Evolutionary conservation across 176 grass and related monocot species (phyloP).

Genomic region (Avena sativa): DNA sequence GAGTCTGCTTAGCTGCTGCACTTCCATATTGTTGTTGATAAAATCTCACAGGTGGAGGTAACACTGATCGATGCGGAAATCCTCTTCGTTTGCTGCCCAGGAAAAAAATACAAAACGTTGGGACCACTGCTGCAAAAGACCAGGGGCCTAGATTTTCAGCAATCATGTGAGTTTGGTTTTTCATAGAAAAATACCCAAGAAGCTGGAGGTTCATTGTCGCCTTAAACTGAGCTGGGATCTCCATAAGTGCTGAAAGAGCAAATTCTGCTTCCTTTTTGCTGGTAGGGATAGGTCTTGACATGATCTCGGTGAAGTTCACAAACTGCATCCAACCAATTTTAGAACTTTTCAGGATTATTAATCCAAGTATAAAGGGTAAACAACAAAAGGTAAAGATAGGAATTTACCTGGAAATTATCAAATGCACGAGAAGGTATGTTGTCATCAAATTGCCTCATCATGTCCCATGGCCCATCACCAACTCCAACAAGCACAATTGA

Average conservation of each 20-base stretch:
- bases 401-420: slow-evolving; percentile 78
- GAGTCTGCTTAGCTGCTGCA: slow-evolving; percentile 44
- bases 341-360: slow-evolving; percentile 18
- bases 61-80: slow-evolving; percentile 39
- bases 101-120: neutral
- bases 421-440: slow-evolving; percentile 75
- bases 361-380: neutral
- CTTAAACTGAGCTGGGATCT: slow-evolving; percentile 78
- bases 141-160: neutral
- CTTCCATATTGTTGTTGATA: slow-evolving; percentile 35
- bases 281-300: slow-evolving; percentile 56
- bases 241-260: slow-evolving; percentile 77
- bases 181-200: slow-evolving; percentile 55
- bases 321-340: slow-evolving; percentile 55
- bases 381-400: neutral
- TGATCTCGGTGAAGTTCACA: slow-evolving; percentile 91
- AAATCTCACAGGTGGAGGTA: slow-evolving; percentile 65
- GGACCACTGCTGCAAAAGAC: neutral
- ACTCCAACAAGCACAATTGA: slow-evolving; percentile 90
- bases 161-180: neutral
- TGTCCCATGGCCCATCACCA: slow-evolving; percentile 86
- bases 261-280: slow-evolving; percentile 79
- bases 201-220: slow-evolving; percentile 66
- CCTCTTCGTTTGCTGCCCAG: slow-evolving; percentile 64
- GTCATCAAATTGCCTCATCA: slow-evolving; percentile 83